Percentiles rank a stretch among this genome's conserved stretches.
phyloP scores from a whole-genome alignment of 345 rosid species.

The Lepidium aucheri region DNA sequence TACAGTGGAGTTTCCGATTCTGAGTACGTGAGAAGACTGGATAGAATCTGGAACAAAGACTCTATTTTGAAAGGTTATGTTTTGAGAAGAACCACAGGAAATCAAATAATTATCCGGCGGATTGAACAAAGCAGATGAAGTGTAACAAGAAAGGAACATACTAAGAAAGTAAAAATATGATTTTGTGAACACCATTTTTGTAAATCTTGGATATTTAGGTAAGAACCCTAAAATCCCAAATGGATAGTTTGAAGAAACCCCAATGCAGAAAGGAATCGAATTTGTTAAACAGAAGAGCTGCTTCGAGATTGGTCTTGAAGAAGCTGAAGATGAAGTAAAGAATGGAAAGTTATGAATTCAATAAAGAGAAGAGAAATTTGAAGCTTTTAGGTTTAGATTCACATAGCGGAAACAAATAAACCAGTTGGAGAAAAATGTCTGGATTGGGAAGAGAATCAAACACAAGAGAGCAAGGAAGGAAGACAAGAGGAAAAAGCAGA shows the following conservation, averaged over 20 bases:
- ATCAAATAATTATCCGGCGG: constrained; percentile 79
- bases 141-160: constrained; percentile 30
- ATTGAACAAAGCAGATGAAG: constrained; percentile 40
- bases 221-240: constrained; percentile 24
- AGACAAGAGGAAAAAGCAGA: constrained; percentile 5
- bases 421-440: constrained; percentile 27
- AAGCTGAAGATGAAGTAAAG: neutral
- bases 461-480: neutral
- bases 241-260: constrained; percentile 19
- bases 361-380: neutral
- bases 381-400: constrained; percentile 17
- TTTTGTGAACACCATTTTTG: constrained; percentile 11
- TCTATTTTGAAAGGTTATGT: constrained; percentile 58
- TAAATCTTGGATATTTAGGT: neutral
- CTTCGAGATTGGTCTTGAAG: neutral
- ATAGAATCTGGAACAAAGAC: constrained; percentile 69
- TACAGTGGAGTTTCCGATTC: constrained; percentile 43
- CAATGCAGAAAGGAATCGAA: neutral
- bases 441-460: constrained; percentile 11
- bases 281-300: neutral
- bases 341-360: neutral
- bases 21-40: constrained; percentile 49
- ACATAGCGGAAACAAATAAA: constrained; percentile 6
- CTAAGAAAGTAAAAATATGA: constrained; percentile 26
- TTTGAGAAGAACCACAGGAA: constrained; percentile 75